These are phyloP conservation scores for Cystofilobasidium capitatum DNA, from an alignment of 768 basidiomycete genomes.

Conservation along the genomic window DNA sequence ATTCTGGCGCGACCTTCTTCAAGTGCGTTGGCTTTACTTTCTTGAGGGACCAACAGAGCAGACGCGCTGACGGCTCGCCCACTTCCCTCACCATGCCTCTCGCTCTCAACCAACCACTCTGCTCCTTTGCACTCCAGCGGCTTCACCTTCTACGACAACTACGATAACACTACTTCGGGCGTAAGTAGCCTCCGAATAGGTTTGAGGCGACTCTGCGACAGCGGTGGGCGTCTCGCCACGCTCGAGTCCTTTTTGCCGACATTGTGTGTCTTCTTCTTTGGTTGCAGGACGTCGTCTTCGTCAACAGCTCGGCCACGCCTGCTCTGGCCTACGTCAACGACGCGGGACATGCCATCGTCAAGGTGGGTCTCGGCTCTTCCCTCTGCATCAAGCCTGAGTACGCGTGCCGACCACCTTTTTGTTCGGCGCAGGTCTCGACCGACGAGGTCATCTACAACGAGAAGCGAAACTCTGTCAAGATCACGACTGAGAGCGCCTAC, in stretches of 20 bases:
- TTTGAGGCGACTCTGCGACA: too few relatives aligned
- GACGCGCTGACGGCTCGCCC: too few relatives aligned
- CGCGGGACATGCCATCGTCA: constrained; percentile 7
- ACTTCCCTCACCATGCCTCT: too few relatives aligned
- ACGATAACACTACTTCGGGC: too few relatives aligned
- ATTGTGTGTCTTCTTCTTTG: background rate
- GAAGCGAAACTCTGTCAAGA: constrained; percentile 9
- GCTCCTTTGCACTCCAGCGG: background rate
- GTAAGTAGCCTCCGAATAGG: too few relatives aligned
- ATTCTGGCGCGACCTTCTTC: background rate
- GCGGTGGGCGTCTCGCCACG: background rate
- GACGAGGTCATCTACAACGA: background rate
- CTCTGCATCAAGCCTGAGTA: background rate
- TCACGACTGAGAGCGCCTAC: background rate
- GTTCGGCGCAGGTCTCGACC: background rate
- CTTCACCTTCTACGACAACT: background rate
- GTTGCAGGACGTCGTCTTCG: constrained; percentile 4
- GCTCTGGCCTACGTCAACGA: constrained; percentile 15
- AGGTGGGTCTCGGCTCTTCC: background rate
- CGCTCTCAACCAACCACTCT: background rate
- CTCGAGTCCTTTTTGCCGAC: background rate
- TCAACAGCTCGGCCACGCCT: constrained; percentile 6
- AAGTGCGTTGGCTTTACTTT: background rate
- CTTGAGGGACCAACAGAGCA: too few relatives aligned
- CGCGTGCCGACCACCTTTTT: too few relatives aligned